These are phyloP conservation scores for Wickerhamomyces bovis DNA, from an alignment of 805 yeast species.

Conservation along the genomic window DNA sequence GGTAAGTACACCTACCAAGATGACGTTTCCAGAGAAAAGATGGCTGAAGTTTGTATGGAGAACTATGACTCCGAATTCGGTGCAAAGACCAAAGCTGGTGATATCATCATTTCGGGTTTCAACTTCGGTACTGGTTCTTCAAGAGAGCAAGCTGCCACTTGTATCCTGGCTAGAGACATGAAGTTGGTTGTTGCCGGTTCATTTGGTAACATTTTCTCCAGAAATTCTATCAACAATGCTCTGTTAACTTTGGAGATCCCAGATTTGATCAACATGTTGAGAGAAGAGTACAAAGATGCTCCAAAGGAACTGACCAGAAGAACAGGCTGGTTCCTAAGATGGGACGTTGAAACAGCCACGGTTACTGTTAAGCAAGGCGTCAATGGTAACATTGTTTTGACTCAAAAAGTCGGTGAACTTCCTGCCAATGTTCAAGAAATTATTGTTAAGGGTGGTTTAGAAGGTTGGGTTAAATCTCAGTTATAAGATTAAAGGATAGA, in stretches of 20 bases:
- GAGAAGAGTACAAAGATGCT: slow-evolving; percentile 54
- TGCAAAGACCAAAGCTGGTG: slow-evolving; percentile 74
- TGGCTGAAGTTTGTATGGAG: slow-evolving; percentile 99
- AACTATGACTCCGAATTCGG: slow-evolving; percentile 92
- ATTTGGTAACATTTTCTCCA: slow-evolving; percentile 91
- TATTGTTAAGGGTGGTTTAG: slow-evolving; percentile 94
- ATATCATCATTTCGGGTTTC: slow-evolving; percentile 85
- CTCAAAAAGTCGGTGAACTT: slow-evolving; percentile 90
- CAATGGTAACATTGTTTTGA: slow-evolving; percentile 51
- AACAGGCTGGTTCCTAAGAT: slow-evolving; percentile 87
- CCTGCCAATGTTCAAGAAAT: slow-evolving; percentile 95
- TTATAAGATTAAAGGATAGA: slow-evolving; percentile 27
- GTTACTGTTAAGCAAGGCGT: slow-evolving; percentile 71
- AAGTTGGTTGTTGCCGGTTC: slow-evolving; percentile 93
- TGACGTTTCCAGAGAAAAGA: slow-evolving; percentile 86
- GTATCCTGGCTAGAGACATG: slow-evolving; percentile 90
- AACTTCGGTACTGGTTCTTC: slow-evolving; percentile 98
- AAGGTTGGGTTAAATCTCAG: slow-evolving; percentile 93
- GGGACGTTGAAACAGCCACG: slow-evolving; percentile 86
- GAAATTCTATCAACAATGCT: slow-evolving; percentile 96
- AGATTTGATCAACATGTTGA: slow-evolving; percentile 66
- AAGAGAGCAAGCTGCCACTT: slow-evolving; percentile 99
- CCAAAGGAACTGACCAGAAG: slow-evolving; percentile 79
- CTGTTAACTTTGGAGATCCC: slow-evolving; percentile 92
- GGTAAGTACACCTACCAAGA: slow-evolving; percentile 99